Base-by-base conservation (phyloP, 2,329 filamentous ascomycete species). In the Aspergillus alliaceus region DNA sequence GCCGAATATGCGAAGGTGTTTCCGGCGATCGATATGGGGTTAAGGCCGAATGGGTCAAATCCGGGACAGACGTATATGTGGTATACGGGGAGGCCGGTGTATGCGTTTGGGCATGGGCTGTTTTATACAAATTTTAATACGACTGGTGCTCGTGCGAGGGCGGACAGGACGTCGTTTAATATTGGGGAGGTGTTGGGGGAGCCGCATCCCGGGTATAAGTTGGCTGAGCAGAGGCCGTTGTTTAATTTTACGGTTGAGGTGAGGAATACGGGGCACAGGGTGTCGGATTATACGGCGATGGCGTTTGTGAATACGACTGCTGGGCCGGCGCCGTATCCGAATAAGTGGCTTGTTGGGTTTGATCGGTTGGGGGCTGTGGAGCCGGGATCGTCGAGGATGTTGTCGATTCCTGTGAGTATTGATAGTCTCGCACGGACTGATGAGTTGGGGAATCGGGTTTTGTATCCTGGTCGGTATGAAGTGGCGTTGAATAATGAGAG, bases 11-110 rank as follows among this genome's bases (percentile, higher is more conserved):
- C 72, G 1, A 64, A 66, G 4, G 62, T 74, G 32, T 76, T 79
- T 55, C 69, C 74, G 1, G 72, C 76, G 2, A 71, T 68, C 0
- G 75, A 79, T 54, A 75, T 77, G 74, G 68, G 61, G n/a, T 66
- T 79, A 11, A 69, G 76, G 2, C 77, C 77, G 0, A 70, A 67
- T 20, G 68, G 64, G 1, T 60, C 58, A 9, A 77, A 76, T 22
- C 77, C 76, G 0, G 77, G 77, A 0, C 71, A 77, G 24, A 79
- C 77, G 0, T 79, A 79, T 55, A 75, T 75, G 57, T 79, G 77
- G 77, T 79, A 78, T 58, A 72, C 68, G 0, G 71, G 72, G 4
- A 64, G 65, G 9, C 66, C 76, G 0, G 75, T 79, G 5, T 73
- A 74, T 18, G 71, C 72, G 11, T 79, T 79, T 51, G 77, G 77